phyloP scores from a whole-genome alignment of 176 grass and related monocot genomes.

The Coix lacrymajobi region DNA sequence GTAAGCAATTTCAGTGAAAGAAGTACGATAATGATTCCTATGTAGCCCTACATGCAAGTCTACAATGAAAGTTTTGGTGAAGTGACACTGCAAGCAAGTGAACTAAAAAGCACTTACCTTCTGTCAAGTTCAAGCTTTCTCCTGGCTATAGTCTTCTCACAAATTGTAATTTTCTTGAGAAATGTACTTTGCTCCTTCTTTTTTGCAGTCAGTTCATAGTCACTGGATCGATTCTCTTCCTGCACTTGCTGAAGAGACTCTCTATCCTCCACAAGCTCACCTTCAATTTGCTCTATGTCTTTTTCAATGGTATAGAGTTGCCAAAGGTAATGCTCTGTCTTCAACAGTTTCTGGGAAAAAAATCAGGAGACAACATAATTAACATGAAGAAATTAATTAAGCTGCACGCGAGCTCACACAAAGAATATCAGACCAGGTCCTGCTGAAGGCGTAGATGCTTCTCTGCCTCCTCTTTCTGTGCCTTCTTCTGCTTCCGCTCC shows the following conservation, averaged over 20 bases:
- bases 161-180: slow-evolving; percentile 77
- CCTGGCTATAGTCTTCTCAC: slow-evolving; percentile 83
- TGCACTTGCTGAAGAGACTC: slow-evolving; percentile 57
- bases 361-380: neutral
- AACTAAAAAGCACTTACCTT: slow-evolving; percentile 45
- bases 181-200: slow-evolving; percentile 87
- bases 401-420: neutral
- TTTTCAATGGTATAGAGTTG: slow-evolving; percentile 88
- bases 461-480: slow-evolving; percentile 92
- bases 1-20: neutral
- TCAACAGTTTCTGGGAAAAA: slow-evolving; percentile 63
- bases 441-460: slow-evolving; percentile 81
- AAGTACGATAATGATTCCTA: neutral
- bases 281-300: slow-evolving; percentile 60
- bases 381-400: neutral
- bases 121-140: slow-evolving; percentile 85
- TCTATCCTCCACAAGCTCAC: slow-evolving; percentile 72
- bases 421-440: slow-evolving; percentile 50
- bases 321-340: slow-evolving; percentile 90
- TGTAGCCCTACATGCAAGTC: neutral
- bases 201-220: slow-evolving; percentile 61
- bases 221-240: slow-evolving; percentile 55
- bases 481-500: slow-evolving; percentile 98
- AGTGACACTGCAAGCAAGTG: neutral
- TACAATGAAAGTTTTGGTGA: slow-evolving; percentile 1